Base-by-base conservation (phyloP, 192 early-diverging fungal species). In the Coemansia sp. region DNA sequence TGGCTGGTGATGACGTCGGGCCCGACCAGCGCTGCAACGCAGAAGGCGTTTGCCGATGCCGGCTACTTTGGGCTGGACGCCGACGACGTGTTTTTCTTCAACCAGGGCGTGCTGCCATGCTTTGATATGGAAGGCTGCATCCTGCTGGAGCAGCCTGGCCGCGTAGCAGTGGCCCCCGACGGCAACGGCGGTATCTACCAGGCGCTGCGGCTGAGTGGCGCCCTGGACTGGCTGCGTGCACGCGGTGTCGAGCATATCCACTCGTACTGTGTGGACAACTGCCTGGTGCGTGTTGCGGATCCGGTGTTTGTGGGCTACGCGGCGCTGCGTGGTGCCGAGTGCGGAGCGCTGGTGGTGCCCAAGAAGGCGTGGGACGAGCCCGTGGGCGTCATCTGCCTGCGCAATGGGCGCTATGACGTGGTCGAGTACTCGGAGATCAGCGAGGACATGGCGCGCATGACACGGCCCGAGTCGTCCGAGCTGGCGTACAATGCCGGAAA, bases 1-100 rank as follows among this genome's bases (percentile, higher is more conserved):
- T 98, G 95, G 95, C 95, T 95, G 69, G 85, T 99, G 63, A 99
- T 99, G 96, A 94, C 93, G 43, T 94, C 91, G 38, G 95, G 91
- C 7, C 96, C 96, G 14, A 99, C 96, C 16, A 81, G 87, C 47
- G 71, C 50, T 1, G 85, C 91, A 14, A 96, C 95, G 12, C 82
- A 84, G 40, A 51, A 65, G 11, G 90, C 84, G 71, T 99, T 99
- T 78, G 80, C 83, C 48, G 66, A 89, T 40, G 50, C 91, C 68
- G 72, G n/a, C 48, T 97, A 83, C 80, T 99, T 96, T 87, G 96
- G 96, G 19, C 74, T 99, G 35, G 71, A 85, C 37, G 55, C 68
- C 26, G 80, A 87, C 41, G 94, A 99, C 65, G 88, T 99, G 38
- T 80, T 89, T 59, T 94, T 97, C 70, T 99, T 97, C 82, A 86